Conservation (phyloP, 2,329 filamentous ascomycete genomes). For the Endoconidiophora laricicola region DNA sequence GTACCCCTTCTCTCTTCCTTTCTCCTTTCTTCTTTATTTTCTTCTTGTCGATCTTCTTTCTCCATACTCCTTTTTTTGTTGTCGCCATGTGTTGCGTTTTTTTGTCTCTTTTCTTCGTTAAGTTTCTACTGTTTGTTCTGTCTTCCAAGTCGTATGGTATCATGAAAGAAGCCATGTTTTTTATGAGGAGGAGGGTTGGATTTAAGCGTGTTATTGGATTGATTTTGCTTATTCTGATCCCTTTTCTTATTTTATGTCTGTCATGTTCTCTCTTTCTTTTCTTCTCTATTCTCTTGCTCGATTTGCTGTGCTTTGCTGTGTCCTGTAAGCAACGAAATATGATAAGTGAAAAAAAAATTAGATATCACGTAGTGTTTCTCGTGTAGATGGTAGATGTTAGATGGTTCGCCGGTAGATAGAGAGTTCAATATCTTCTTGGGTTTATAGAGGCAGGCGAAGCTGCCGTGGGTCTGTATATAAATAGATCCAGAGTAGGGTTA, state of each 20-base stretch:
- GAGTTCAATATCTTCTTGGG: too few relatives aligned
- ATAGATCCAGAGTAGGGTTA: too few relatives aligned
- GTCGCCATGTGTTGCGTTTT: background rate
- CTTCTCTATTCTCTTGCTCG: background rate
- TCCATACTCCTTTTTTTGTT: background rate
- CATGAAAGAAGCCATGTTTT: background rate
- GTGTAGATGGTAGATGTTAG: background rate
- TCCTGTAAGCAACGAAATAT: background rate
- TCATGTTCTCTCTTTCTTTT: conserved; percentile 14
- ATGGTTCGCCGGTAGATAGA: background rate
- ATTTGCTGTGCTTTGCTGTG: background rate
- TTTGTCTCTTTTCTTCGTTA: background rate
- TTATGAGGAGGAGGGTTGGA: conserved; percentile 2
- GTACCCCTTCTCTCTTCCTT: background rate
- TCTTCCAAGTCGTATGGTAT: background rate
- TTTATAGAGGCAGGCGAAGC: too few relatives aligned
- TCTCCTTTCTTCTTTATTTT: background rate
- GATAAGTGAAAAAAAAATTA: background rate
- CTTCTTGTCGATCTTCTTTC: background rate
- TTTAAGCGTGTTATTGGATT: background rate
- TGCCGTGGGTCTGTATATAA: too few relatives aligned
- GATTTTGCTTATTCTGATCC: background rate
- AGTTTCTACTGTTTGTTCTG: background rate
- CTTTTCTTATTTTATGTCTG: conserved; percentile 1
- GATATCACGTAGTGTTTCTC: background rate